Percentiles rank a stretch among this genome's conserved stretches.
phyloP scores from a whole-genome alignment of 2,329 filamentous ascomycete genomes.

The Rhynchosporium secalis region DNA sequence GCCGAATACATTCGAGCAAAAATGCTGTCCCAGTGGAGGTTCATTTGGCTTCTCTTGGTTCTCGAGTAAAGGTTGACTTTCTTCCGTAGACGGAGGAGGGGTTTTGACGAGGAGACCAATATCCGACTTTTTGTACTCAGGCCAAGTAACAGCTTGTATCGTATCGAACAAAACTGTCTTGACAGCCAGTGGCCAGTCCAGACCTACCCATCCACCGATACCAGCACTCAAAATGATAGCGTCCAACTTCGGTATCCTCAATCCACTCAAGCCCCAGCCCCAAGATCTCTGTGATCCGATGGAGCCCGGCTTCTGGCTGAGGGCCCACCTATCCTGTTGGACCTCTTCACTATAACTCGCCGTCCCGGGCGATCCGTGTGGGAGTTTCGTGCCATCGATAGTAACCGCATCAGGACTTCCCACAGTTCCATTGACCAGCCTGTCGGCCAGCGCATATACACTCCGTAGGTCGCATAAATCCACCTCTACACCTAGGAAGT shows the following conservation, averaged over 20 bases:
- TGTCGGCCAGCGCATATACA: conserved; percentile 43
- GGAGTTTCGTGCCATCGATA: conserved; percentile 36
- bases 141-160: conserved; percentile 71
- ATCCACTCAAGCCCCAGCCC: conserved; percentile 42
- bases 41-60: conserved; percentile 41
- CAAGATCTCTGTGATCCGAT: conserved; percentile 47
- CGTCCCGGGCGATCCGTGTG: conserved; percentile 39
- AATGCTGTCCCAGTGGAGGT: conserved; percentile 74
- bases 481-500: conserved; percentile 58
- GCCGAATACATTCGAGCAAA: conserved; percentile 90
- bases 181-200: conserved; percentile 66
- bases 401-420: conserved; percentile 39
- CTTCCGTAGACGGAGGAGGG: conserved; percentile 17
- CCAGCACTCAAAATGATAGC: conserved; percentile 83
- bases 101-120: conserved; percentile 53
- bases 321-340: conserved; percentile 37
- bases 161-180: conserved; percentile 58
- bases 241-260: conserved; percentile 71
- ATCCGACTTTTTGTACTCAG: conserved; percentile 68
- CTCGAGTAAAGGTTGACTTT: conserved; percentile 34
- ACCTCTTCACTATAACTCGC: conserved; percentile 33
- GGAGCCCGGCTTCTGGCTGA: conserved; percentile 53
- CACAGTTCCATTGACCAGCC: conserved; percentile 38
- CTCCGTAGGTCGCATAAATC: conserved; percentile 60
- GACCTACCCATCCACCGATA: conserved; percentile 80